phyloP scores from a whole-genome alignment of 106 monocot species.

The Dactylorhiza incarnata region DNA sequence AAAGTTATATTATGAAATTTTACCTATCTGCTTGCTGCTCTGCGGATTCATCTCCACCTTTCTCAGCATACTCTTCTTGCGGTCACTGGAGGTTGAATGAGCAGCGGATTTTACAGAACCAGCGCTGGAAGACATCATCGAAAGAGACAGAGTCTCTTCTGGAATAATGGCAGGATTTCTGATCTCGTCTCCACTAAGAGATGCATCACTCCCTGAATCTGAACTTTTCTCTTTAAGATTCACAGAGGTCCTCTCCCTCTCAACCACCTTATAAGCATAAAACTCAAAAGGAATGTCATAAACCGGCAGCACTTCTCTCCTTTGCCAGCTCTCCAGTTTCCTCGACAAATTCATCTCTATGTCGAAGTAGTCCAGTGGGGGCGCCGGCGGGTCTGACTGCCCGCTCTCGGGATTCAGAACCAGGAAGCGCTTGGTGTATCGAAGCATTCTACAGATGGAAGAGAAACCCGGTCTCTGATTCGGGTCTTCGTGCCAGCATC shows the following conservation, averaged over 20 bases:
- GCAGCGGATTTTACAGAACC: conserved; percentile 8
- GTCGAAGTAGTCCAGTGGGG: conserved; percentile 54
- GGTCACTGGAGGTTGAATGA: not conserved
- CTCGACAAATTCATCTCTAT: conserved; percentile 47
- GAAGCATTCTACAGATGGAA: conserved; percentile 62
- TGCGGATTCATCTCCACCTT: conserved; percentile 18
- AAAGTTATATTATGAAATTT: not conserved
- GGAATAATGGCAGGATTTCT: not conserved
- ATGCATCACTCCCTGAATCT: conserved; percentile 51
- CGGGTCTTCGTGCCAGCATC: conserved; percentile 84
- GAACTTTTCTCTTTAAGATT: conserved; percentile 41
- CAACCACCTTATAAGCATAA: conserved; percentile 45
- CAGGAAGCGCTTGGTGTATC: conserved; percentile 69
- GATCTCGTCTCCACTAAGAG: conserved; percentile 36
- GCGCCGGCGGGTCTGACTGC: conserved; percentile 31
- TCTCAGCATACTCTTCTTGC: conserved; percentile 13
- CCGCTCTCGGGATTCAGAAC: conserved; percentile 54
- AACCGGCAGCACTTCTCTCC: conserved; percentile 16
- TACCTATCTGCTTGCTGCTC: conserved; percentile 27
- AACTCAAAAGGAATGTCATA: conserved; percentile 46
- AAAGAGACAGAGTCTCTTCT: conserved; percentile 14
- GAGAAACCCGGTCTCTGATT: conserved; percentile 66
- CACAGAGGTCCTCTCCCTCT: conserved; percentile 36
- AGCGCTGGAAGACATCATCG: not conserved
- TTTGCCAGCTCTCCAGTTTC: conserved; percentile 30